Percentiles rank a stretch among this genome's conserved stretches.
phyloP scores from a whole-genome alignment of 208 protist species.

The Wallacemonas sp. region DNA sequence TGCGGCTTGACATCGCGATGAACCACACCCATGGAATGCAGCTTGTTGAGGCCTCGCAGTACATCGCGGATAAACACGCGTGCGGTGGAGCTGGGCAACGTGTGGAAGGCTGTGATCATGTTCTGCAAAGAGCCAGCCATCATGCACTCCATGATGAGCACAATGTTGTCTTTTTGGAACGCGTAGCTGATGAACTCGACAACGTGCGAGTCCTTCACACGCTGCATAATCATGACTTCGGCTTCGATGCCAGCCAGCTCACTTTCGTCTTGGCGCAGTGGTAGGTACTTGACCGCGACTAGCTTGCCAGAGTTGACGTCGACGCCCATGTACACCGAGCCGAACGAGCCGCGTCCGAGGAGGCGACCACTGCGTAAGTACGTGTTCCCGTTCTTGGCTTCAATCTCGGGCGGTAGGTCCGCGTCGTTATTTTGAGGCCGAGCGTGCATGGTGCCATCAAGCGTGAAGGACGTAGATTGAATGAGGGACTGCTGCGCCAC shows the following conservation, averaged over 20 bases:
- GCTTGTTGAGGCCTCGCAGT: conserved; percentile 74
- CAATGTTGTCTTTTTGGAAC: conserved; percentile 62
- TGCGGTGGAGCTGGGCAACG: conserved; percentile 65
- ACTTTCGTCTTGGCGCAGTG: conserved; percentile 63
- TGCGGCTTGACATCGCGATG: conserved; percentile 93
- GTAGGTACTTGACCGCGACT: conserved; percentile 86
- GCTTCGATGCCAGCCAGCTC: conserved; percentile 64
- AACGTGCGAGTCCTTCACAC: conserved; percentile 82
- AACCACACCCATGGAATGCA: conserved; percentile 83
- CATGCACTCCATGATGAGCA: conserved; percentile 93
- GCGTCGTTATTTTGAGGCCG: conserved; percentile 11
- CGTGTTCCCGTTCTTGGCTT: conserved; percentile 73
- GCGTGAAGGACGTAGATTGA: conserved; percentile 38
- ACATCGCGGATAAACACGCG: conserved; percentile 84
- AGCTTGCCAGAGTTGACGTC: conserved; percentile 75
- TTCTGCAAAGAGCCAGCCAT: conserved; percentile 81
- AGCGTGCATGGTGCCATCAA: conserved; percentile 14
- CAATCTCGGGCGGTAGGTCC: conserved; percentile 53
- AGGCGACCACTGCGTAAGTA: conserved; percentile 76
- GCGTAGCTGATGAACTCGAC: conserved; percentile 88
- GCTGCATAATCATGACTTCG: conserved; percentile 84
- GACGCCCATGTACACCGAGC: conserved; percentile 87
- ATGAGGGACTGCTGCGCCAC: conserved; percentile 34
- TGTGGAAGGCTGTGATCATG: conserved; percentile 71
- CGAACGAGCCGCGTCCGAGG: conserved; percentile 88